These are phyloP conservation scores for Exophiala sp. DNA, from an alignment of 2,329 filamentous ascomycete genomes.

Conservation along the genomic window DNA sequence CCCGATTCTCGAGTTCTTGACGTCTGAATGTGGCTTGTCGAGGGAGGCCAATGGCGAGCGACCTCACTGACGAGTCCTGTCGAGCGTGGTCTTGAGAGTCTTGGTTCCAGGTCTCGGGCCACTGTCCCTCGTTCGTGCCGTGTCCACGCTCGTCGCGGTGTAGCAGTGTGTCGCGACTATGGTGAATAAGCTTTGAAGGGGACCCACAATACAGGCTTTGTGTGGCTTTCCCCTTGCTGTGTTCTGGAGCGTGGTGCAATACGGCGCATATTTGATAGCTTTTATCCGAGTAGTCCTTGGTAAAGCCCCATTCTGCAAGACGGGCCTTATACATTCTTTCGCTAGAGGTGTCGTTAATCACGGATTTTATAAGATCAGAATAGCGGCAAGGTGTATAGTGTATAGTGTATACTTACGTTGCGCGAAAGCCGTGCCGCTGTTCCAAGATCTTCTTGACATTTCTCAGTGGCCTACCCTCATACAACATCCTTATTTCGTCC, in stretches of 20 bases:
- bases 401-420: constrained; percentile 28
- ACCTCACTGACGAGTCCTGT: constrained; percentile 16
- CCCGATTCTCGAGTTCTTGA: constrained; percentile 75
- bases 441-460: constrained; percentile 25
- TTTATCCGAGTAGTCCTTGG: constrained; percentile 29
- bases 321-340: constrained; percentile 27
- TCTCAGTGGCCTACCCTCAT: constrained; percentile 25
- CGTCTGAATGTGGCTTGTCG: constrained; percentile 75
- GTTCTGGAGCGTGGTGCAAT: constrained; percentile 23
- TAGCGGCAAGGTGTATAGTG: constrained; percentile 4
- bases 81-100: constrained; percentile 5
- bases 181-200: no score
- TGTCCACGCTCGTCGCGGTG: no score
- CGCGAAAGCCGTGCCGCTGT: constrained; percentile 25
- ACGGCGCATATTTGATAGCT: constrained; percentile 28
- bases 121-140: constrained; percentile 18
- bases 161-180: no score
- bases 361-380: neutral
- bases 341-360: constrained; percentile 1
- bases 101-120: constrained; percentile 16
- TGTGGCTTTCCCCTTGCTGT: no score
- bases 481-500: constrained; percentile 24
- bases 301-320: constrained; percentile 27
- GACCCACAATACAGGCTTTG: no score
- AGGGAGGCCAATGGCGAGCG: constrained; percentile 75